A percentile compares a stretch with the other conserved stretches of the same genome.
Conservation (phyloP, 768 basidiomycete species). For the Calocera cornea region DNA sequence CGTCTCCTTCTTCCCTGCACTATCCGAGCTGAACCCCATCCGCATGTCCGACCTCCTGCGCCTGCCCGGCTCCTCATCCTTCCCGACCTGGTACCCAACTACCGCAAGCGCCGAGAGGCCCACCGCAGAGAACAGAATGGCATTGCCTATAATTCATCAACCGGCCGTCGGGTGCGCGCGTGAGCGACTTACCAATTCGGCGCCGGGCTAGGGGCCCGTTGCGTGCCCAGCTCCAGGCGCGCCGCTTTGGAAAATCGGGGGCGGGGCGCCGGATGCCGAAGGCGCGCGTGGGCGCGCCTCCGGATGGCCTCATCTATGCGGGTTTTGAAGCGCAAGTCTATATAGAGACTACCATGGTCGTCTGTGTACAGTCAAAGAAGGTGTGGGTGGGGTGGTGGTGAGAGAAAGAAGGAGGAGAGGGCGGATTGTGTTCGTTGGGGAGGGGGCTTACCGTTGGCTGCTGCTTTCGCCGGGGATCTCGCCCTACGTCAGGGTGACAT, state of each 20-base stretch:
- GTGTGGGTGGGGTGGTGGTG: background rate
- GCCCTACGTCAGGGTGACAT: background rate
- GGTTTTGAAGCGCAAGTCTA: background rate
- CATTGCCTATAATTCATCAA: background rate
- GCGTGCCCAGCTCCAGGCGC: background rate
- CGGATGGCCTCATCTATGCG: background rate
- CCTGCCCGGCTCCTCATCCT: background rate
- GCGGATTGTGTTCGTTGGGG: background rate
- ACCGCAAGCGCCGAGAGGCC: background rate
- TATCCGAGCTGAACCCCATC: background rate
- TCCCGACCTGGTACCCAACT: background rate
- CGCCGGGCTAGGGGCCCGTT: background rate
- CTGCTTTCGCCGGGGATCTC: background rate
- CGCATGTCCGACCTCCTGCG: background rate
- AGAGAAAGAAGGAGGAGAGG: background rate
- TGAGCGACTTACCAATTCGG: background rate
- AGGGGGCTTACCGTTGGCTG: background rate
- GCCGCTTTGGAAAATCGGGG: background rate
- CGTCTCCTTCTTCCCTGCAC: background rate
- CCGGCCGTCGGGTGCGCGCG: background rate
- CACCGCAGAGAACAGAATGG: background rate
- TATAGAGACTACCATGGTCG: background rate
- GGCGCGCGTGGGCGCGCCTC: background rate
- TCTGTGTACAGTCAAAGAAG: background rate
- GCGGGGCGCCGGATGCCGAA: background rate